Evolutionary conservation across 108 stramenopile species (phyloP).

Genomic region (Nitzschia inconspicua): DNA sequence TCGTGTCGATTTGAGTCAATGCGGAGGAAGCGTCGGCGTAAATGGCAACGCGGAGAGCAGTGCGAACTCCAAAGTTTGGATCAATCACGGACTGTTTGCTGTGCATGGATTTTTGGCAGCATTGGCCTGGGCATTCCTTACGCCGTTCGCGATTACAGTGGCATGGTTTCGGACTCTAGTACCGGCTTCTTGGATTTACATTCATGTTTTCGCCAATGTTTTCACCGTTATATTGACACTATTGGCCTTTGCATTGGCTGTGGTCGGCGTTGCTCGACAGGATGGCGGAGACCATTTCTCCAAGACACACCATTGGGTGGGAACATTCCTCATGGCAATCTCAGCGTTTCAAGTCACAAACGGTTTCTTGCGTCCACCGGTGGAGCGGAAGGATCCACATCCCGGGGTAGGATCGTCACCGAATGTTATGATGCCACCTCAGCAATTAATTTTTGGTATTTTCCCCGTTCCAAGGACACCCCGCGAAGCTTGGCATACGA

Average conservation of each 20-base stretch:
- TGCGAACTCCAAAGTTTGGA: too few relatives aligned
- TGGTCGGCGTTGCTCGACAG: conserved; percentile 17
- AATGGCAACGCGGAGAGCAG: neutral
- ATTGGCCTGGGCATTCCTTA: conserved; percentile 34
- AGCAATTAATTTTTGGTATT: conserved; percentile 1
- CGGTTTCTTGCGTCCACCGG: conserved; percentile 47
- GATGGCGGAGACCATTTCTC: conserved; percentile 28
- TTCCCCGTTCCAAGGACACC: conserved; percentile 24
- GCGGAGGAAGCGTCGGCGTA: conserved; percentile 2
- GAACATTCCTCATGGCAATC: conserved; percentile 28
- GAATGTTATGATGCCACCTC: neutral
- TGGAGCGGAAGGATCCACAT: conserved; percentile 29
- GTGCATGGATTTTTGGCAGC: conserved; percentile 49
- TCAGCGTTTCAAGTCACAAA: conserved; percentile 45
- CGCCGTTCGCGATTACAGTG: conserved; percentile 45
- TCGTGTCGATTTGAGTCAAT: conserved; percentile 20
- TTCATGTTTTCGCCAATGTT: conserved; percentile 58
- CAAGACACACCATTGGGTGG: conserved; percentile 49
- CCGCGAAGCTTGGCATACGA: conserved; percentile 37
- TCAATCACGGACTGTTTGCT: conserved; percentile 11
- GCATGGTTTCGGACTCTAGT: conserved; percentile 52
- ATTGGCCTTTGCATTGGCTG: conserved; percentile 29
- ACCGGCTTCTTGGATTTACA: conserved; percentile 54
- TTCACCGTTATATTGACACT: conserved; percentile 28
- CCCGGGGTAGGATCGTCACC: too few relatives aligned